Evolutionary conservation across 306 rosid genomes (phyloP), one percentile per base, ranked within the genome.

Genomic region (Nissolia schottii): DNA sequence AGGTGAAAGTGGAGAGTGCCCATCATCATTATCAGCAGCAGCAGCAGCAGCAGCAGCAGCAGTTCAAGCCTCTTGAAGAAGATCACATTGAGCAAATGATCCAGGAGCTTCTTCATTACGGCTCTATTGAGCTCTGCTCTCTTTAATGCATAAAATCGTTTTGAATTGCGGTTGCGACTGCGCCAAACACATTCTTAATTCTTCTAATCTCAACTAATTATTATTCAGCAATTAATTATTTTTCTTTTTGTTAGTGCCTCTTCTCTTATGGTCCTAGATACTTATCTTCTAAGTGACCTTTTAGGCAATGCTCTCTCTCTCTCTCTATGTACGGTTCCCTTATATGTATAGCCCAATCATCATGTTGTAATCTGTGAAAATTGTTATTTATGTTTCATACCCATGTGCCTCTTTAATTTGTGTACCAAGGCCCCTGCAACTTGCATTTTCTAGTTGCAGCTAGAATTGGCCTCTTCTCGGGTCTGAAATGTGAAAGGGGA

Each of bases 11-110:
- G 15, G 96, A 91, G 72, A 83, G n/a, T 51, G 32, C 20, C 45
- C 82, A n/a, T 45, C 51, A 45, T 45, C 20, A n/a, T n/a, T n/a
- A n/a, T n/a, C n/a, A n/a, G n/a, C n/a, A n/a, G n/a, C n/a, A n/a
- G n/a, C n/a, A n/a, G n/a, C n/a, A n/a, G n/a, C n/a, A n/a, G n/a
- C n/a, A n/a, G n/a, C n/a, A 45, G 51, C 19, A 81, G 64, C 87
- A 80, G 16, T 85, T 83, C 76, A 77, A 76, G 74, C 71, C 88
- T 31, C 89, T 89, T 57, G 97, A 94, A 61, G 98, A 91, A 43
- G 92, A 85, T 65, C 90, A 93, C 56, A 91, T 94, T 1, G 91
- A 94, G 73, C 97, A 94, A 74, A 94, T 94, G 98, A 94, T 94
- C 6, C 86, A 91, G 71, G 98, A 94, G 76, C 58, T 94, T 32